Conservation (phyloP, 1,284 basidiomycete species). For the Melampsora americana region DNA sequence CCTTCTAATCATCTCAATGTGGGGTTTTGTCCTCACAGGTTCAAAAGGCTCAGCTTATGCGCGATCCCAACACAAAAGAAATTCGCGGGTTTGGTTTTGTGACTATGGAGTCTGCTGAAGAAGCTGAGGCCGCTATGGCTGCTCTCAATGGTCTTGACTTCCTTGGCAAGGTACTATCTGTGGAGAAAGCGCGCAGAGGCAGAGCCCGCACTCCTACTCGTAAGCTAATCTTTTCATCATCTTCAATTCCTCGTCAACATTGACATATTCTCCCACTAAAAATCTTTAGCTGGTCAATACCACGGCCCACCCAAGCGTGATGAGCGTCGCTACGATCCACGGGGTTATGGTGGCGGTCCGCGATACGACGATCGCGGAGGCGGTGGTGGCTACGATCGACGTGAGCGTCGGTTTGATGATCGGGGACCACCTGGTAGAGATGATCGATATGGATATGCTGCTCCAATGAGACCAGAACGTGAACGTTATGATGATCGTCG, state of each 20-base stretch:
- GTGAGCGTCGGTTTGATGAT: slow-evolving; percentile 50
- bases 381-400: slow-evolving; percentile 38
- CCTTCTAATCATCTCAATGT: too few relatives aligned
- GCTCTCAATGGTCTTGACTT: slow-evolving; percentile 76
- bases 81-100: slow-evolving; percentile 97
- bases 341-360: slow-evolving; percentile 64
- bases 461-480: slow-evolving; percentile 41
- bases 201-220: slow-evolving; percentile 17
- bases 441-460: slow-evolving; percentile 45
- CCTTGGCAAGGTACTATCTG: slow-evolving; percentile 76
- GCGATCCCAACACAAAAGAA: slow-evolving; percentile 91
- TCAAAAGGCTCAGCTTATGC: slow-evolving; percentile 81
- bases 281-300: slow-evolving; percentile 47
- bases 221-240: slow-evolving; percentile 36
- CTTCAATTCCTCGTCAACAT: background rate
- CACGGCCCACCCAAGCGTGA: slow-evolving; percentile 54
- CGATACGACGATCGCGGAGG: slow-evolving; percentile 58
- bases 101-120: slow-evolving; percentile 80
- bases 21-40: slow-evolving; percentile 52
- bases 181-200: slow-evolving; percentile 69
- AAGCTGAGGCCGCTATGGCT: slow-evolving; percentile 83
- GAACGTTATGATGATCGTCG: slow-evolving; percentile 10
- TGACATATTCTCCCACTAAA: background rate
- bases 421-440: slow-evolving; percentile 44
- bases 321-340: slow-evolving; percentile 73